These are phyloP conservation scores for Agaricus sinodeliciosus DNA, from an alignment of 768 basidiomycete species.

Conservation along the genomic window DNA sequence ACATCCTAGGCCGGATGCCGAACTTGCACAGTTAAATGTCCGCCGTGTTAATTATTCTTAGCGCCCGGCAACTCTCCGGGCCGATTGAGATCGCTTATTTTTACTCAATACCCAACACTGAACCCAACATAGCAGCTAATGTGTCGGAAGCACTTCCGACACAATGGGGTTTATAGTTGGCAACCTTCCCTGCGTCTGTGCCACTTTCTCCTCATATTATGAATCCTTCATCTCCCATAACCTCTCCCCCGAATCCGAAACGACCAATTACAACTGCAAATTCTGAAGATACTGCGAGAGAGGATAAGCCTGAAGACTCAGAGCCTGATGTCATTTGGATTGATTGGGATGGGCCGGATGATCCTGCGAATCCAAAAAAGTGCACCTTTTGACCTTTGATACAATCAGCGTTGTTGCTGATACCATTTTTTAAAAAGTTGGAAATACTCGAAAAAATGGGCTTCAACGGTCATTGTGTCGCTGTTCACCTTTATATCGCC, in stretches of 20 bases:
- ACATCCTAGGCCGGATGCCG: no score
- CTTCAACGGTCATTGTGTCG: conserved; percentile 56
- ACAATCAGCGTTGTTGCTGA: neutral
- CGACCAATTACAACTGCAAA: conserved; percentile 2
- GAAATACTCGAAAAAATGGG: conserved; percentile 55
- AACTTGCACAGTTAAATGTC: no score
- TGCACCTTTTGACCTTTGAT: conserved; percentile 16
- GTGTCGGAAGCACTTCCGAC: conserved; percentile 1
- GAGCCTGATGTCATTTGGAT: conserved; percentile 30
- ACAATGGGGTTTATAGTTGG: neutral
- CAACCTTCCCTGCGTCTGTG: neutral
- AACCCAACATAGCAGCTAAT: neutral
- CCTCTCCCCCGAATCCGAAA: no score
- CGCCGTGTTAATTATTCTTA: no score
- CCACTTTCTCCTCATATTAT: no score
- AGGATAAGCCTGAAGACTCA: neutral
- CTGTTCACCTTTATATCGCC: conserved; percentile 64
- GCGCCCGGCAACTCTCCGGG: neutral
- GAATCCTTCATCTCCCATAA: no score
- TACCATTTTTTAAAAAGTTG: conserved; percentile 32
- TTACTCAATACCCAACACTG: neutral
- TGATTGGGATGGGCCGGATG: conserved; percentile 59
- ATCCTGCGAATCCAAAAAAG: conserved; percentile 56
- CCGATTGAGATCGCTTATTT: neutral
- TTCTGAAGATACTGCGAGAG: neutral